phyloP scores from a whole-genome alignment of 257 asterid species.

The Gentiana macrophylla region DNA sequence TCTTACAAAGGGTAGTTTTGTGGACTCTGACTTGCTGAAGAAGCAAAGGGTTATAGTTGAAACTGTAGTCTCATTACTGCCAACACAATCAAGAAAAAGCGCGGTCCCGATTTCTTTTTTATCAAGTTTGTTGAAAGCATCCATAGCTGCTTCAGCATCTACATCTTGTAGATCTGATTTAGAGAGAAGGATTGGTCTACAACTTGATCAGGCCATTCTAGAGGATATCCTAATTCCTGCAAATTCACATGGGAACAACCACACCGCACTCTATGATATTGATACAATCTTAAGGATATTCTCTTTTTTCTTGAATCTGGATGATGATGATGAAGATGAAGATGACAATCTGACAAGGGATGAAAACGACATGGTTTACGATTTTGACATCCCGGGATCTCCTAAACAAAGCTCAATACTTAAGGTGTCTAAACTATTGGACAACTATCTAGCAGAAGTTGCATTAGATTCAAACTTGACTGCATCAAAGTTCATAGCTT shows the following conservation, averaged over 20 bases:
- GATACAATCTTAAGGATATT: conserved; percentile 61
- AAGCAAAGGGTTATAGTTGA: conserved; percentile 62
- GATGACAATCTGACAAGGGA: conserved; percentile 36
- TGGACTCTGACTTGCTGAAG: conserved; percentile 48
- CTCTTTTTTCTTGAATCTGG: conserved; percentile 70
- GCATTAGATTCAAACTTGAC: conserved; percentile 62
- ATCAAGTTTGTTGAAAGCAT: conserved; percentile 60
- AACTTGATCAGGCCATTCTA: conserved; percentile 23
- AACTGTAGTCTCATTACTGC: conserved; percentile 48
- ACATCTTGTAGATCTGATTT: conserved; percentile 44
- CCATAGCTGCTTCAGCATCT: conserved; percentile 29
- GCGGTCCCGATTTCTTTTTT: conserved; percentile 82
- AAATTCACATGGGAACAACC: conserved; percentile 38
- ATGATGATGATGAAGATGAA: conserved; percentile 58
- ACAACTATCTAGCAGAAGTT: conserved; percentile 66
- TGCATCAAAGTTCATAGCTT: conserved; percentile 51
- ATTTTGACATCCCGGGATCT: conserved; percentile 74
- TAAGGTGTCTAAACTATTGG: conserved; percentile 69
- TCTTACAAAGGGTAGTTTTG: conserved; percentile 31
- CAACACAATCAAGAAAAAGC: conserved; percentile 75
- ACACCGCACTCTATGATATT: conserved; percentile 54
- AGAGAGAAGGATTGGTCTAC: conserved; percentile 7
- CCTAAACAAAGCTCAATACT: conserved; percentile 80
- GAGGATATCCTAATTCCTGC: conserved; percentile 41
- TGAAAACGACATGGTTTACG: conserved; percentile 57